A percentile compares a stretch with the other conserved stretches of the same genome.
phyloP scores from a whole-genome alignment of 352 stramenopile species.

The Globisporangium paroecandrum region DNA sequence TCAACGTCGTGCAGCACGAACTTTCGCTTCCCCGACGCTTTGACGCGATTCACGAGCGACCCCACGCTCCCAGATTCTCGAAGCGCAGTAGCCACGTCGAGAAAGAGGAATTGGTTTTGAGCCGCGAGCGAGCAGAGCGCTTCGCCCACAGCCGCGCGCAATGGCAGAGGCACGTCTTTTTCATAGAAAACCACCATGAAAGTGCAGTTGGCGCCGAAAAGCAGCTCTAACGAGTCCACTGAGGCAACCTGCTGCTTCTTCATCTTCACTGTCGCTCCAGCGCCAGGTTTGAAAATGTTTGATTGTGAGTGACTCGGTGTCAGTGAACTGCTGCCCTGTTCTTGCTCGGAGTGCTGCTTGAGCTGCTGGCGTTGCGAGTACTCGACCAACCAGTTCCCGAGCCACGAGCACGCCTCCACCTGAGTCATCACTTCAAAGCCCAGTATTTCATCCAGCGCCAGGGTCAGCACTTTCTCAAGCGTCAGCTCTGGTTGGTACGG shows the following conservation, averaged over 20 bases:
- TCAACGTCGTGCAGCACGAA: constrained; percentile 29
- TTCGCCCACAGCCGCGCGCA: background rate
- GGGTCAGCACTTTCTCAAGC: constrained; percentile 35
- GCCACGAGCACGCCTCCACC: constrained; percentile 46
- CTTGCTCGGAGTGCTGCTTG: background rate
- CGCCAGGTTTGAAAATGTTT: background rate
- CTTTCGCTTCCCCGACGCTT: constrained; percentile 19
- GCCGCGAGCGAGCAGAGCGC: background rate
- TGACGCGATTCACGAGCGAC: constrained; percentile 20
- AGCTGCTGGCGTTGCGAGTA: constrained; percentile 10
- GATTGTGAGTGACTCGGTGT: background rate
- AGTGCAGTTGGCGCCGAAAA: background rate
- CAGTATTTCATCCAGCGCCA: constrained; percentile 40
- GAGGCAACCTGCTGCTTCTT: background rate
- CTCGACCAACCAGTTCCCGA: constrained; percentile 48
- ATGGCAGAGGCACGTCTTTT: background rate
- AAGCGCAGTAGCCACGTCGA: constrained; percentile 28
- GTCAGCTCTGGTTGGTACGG: constrained; percentile 10
- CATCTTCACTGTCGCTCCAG: background rate
- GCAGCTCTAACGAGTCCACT: background rate
- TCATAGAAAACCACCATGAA: constrained; percentile 2
- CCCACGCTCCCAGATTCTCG: constrained; percentile 4
- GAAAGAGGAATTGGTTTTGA: constrained; percentile 24
- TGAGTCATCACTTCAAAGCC: constrained; percentile 16
- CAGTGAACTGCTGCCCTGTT: too few species aligned